Conservation (phyloP, 352 stramenopile genomes). For the Phytophthora capsici region DNA sequence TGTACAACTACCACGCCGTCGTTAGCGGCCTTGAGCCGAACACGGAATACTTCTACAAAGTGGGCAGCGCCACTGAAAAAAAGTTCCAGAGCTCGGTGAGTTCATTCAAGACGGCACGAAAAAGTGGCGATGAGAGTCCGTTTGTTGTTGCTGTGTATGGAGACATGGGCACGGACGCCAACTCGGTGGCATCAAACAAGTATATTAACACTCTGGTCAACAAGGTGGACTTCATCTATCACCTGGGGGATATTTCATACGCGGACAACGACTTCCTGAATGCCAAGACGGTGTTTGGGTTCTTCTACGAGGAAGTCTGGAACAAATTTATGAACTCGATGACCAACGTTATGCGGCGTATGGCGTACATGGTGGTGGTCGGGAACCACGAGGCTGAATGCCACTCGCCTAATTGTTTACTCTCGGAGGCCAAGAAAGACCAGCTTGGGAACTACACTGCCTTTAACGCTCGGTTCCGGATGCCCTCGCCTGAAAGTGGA, state of each 20-base stretch:
- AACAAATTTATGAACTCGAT: not conserved
- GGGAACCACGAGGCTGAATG: not conserved
- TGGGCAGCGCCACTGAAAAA: slow-evolving; percentile 1
- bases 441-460: not conserved
- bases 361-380: not conserved
- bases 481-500: not conserved
- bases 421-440: not conserved
- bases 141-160: too few species aligned
- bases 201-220: too few species aligned
- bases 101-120: too few species aligned
- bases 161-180: too few species aligned
- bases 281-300: not conserved
- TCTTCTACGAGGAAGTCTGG: not conserved
- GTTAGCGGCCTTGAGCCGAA: slow-evolving; percentile 40
- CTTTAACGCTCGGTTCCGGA: not conserved
- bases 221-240: not conserved
- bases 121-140: too few species aligned
- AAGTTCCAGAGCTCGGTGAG: too few species aligned
- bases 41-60: slow-evolving; percentile 50
- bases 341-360: not conserved
- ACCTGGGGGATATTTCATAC: not conserved
- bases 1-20: slow-evolving; percentile 56
- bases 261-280: not conserved
- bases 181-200: too few species aligned
- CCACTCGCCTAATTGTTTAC: not conserved